Conservation (phyloP, 2,329 filamentous ascomycete genomes). For the Aspergillus intermedius region DNA sequence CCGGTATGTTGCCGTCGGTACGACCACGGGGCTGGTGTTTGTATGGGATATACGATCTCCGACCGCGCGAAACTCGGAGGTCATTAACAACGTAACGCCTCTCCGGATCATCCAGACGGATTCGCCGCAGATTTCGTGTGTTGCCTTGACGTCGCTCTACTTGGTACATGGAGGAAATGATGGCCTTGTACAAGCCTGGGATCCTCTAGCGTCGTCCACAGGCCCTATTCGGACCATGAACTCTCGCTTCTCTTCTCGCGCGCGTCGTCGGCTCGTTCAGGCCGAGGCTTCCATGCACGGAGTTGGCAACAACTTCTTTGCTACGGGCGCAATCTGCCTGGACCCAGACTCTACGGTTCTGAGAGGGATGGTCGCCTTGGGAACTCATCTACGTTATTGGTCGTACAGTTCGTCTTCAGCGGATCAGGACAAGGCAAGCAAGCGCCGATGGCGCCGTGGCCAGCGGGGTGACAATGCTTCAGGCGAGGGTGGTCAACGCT, state of each 20-base stretch:
- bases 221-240: slow-evolving; percentile 81
- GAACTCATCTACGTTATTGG: slow-evolving; percentile 86
- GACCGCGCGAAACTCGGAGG: slow-evolving; percentile 47
- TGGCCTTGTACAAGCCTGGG: slow-evolving; percentile 93
- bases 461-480: slow-evolving; percentile 56
- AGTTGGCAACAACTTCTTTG: slow-evolving; percentile 68
- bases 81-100: slow-evolving; percentile 58
- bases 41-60: slow-evolving; percentile 78
- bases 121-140: slow-evolving; percentile 75
- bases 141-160: slow-evolving; percentile 79
- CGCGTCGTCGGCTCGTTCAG: slow-evolving; percentile 67
- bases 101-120: slow-evolving; percentile 82
- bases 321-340: slow-evolving; percentile 74
- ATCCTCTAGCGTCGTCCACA: slow-evolving; percentile 74
- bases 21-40: slow-evolving; percentile 66
- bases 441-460: slow-evolving; percentile 68
- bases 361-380: slow-evolving; percentile 79
- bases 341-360: slow-evolving; percentile 83
- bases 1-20: slow-evolving; percentile 75
- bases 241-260: slow-evolving; percentile 72
- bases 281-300: slow-evolving; percentile 61
- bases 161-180: slow-evolving; percentile 91
- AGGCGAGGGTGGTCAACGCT: slow-evolving; percentile 47
- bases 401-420: slow-evolving; percentile 77
- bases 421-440: slow-evolving; percentile 66